A percentile compares a stretch with the other conserved stretches of the same genome.
phyloP scores from a whole-genome alignment of 805 yeast species.

The Candida nitratophila region DNA sequence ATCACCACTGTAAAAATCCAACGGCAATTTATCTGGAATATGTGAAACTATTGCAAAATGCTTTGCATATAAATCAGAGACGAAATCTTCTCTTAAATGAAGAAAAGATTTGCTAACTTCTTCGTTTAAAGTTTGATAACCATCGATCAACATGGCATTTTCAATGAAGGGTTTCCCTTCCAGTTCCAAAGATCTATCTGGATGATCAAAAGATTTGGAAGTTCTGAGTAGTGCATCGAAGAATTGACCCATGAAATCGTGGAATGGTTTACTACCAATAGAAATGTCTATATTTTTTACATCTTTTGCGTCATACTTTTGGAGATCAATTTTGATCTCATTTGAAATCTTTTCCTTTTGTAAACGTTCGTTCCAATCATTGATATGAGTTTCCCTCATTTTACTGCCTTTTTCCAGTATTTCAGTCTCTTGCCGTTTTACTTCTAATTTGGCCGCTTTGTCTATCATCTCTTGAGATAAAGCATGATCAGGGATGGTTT shows the following conservation, averaged over 20 bases:
- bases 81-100: slow-evolving; percentile 27
- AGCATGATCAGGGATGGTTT: no score
- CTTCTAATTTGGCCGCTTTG: no score
- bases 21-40: slow-evolving; percentile 36
- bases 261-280: slow-evolving; percentile 3
- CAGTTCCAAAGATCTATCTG: neutral
- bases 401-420: no score
- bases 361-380: no score
- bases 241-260: slow-evolving; percentile 8
- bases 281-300: slow-evolving; percentile 1
- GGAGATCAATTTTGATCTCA: neutral
- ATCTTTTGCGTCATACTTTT: neutral
- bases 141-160: slow-evolving; percentile 13
- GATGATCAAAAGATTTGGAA: neutral
- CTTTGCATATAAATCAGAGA: slow-evolving; percentile 35
- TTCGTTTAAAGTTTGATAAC: slow-evolving; percentile 3
- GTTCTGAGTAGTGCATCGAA: slow-evolving; percentile 3
- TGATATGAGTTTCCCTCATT: no score
- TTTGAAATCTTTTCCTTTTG: neutral
- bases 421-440: no score
- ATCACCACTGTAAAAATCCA: slow-evolving; percentile 16
- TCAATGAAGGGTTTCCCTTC: slow-evolving; percentile 18
- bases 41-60: slow-evolving; percentile 38
- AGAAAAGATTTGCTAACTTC: neutral
- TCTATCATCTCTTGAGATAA: no score